These are phyloP conservation scores for Tilletiopsis washingtonensis DNA, from an alignment of 1,284 basidiomycete species.

Conservation along the genomic window DNA sequence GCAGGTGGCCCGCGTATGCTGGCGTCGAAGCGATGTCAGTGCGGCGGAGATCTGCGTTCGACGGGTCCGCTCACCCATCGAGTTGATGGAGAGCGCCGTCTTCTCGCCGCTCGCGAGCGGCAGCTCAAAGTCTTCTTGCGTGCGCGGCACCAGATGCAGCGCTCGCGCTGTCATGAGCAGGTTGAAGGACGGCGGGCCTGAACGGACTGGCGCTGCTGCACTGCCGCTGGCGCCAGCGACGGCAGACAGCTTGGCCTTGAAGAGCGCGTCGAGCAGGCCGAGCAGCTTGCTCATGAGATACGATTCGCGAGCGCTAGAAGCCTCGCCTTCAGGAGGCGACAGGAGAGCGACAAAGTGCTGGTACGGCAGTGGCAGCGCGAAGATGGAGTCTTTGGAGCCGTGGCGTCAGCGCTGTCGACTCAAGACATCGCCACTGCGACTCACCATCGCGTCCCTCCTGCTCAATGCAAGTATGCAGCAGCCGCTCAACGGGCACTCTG, in stretches of 20 bases:
- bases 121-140: constrained; percentile 20
- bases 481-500: constrained; percentile 31
- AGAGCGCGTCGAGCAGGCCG: constrained; percentile 29
- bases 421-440: not conserved
- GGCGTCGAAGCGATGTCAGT: not conserved
- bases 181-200: constrained; percentile 30
- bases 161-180: constrained; percentile 36
- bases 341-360: constrained; percentile 43
- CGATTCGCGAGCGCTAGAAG: constrained; percentile 10
- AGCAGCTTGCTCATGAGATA: constrained; percentile 36
- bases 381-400: constrained; percentile 24
- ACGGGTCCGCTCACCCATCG: constrained; percentile 14
- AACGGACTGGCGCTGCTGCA: not conserved
- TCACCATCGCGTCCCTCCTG: constrained; percentile 29
- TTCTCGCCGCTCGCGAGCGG: not conserved
- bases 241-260: constrained; percentile 5
- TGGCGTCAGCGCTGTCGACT: no score
- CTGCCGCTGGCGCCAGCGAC: not conserved
- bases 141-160: constrained; percentile 41
- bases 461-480: constrained; percentile 29
- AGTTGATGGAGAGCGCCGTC: constrained; percentile 27
- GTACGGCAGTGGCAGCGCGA: constrained; percentile 38
- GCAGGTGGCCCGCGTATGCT: constrained; percentile 38
- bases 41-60: not conserved
- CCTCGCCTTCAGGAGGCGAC: constrained; percentile 9